Percentiles rank a stretch among this genome's conserved stretches.
Evolutionary conservation across 2,329 filamentous ascomycete species (phyloP).

Genomic region (Penicillium aurantiogriseum): DNA sequence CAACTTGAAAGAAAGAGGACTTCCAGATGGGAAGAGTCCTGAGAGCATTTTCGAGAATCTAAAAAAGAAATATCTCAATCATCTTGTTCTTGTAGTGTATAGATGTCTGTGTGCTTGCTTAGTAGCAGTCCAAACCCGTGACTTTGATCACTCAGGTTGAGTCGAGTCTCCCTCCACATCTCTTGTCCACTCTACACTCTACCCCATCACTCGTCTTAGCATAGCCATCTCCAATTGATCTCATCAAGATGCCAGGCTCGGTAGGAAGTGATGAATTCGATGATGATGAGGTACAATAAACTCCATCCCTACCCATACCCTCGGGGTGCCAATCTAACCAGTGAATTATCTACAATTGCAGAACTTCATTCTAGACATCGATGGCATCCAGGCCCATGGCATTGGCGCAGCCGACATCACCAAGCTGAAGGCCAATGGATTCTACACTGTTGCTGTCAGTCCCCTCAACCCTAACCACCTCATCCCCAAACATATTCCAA

Average conservation of each 20-base stretch:
- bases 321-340: background rate
- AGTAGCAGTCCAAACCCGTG: conserved; percentile 2
- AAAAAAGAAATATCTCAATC: conserved; percentile 24
- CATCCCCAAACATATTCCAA: background rate
- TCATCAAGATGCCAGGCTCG: conserved; percentile 51
- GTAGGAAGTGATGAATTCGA: conserved; percentile 53
- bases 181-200: background rate
- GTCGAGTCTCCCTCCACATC: background rate
- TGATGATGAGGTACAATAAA: conserved; percentile 47
- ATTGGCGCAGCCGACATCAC: conserved; percentile 64
- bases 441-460: conserved; percentile 61
- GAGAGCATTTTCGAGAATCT: conserved; percentile 19
- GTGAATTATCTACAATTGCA: conserved; percentile 32
- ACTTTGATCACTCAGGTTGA: background rate
- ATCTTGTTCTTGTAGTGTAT: background rate
- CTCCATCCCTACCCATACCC: background rate
- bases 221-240: conserved; percentile 1
- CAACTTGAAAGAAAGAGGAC: conserved; percentile 19
- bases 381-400: conserved; percentile 64
- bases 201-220: background rate
- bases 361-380: conserved; percentile 63
- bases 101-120: background rate
- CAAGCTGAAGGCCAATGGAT: conserved; percentile 63
- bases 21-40: conserved; percentile 22
- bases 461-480: background rate